Conservation (phyloP, 2,329 filamentous ascomycete genomes). For the Aspergillus sp. region DNA sequence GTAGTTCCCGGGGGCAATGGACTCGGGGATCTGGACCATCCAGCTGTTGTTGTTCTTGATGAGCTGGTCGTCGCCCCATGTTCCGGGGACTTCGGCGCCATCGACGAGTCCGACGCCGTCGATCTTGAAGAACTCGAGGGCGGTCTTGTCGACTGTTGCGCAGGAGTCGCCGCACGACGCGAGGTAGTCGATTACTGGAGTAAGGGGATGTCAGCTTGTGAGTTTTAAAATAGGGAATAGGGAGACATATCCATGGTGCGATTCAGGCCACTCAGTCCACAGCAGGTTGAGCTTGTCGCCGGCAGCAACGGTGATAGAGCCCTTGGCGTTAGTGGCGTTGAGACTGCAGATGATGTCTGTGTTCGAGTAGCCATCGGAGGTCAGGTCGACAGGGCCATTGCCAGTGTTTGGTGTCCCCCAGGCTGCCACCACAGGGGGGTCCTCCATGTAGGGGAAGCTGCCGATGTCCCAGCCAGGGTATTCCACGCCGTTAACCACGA, state of each 20-base stretch:
- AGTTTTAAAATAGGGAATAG: not conserved
- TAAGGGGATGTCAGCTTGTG: not conserved
- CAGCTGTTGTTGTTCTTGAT: constrained; percentile 50
- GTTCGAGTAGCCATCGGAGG: constrained; percentile 48
- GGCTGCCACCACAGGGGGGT: constrained; percentile 46
- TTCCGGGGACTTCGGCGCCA: constrained; percentile 40
- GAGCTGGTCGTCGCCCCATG: constrained; percentile 56
- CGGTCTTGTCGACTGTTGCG: constrained; percentile 49
- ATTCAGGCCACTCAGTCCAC: constrained; percentile 64
- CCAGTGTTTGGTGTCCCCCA: constrained; percentile 52
- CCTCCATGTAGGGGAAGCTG: constrained; percentile 29
- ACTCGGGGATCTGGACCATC: constrained; percentile 46
- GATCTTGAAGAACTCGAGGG: constrained; percentile 63
- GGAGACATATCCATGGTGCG: constrained; percentile 49
- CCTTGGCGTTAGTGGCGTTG: constrained; percentile 49
- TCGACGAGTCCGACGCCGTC: constrained; percentile 52
- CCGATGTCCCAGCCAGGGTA: constrained; percentile 29
- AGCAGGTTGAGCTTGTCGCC: constrained; percentile 57
- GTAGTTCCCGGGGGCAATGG: constrained; percentile 51
- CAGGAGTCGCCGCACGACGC: constrained; percentile 57
- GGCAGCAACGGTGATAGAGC: constrained; percentile 55
- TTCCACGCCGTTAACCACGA: constrained; percentile 21
- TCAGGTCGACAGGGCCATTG: not conserved
- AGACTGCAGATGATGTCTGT: constrained; percentile 59
- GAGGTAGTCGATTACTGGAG: constrained; percentile 61